Base-by-base conservation (phyloP, 495 filamentous ascomycete species). In the Saxophila tyrrhenica region DNA sequence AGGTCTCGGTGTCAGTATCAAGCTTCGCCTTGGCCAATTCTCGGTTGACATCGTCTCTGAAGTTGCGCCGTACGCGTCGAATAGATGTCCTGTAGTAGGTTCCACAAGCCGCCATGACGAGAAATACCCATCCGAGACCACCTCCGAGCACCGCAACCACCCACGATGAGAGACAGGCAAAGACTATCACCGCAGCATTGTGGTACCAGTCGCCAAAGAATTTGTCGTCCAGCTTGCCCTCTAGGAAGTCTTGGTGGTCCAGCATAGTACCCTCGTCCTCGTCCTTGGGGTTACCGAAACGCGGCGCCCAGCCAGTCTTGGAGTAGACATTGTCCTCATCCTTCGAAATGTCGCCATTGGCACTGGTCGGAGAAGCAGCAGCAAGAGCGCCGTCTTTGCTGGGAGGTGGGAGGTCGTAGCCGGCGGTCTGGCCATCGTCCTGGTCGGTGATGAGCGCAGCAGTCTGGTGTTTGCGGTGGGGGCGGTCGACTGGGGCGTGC, bases 131-230 rank as follows among this genome's bases (percentile, higher is more conserved):
- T 23, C 76, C 90, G 3, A 99, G 73, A 25, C 92, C 92, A 55
- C 91, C 91, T 47, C 92, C 94, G 10, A 97, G 72, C 9, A 89
- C 73, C 13, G 90, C 92, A 39, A 95, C 71, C 2, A 95, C 69
- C 90, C 91, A 99, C 1, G 91, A 95, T 22, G 80, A 73, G 22
- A 99, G 73, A 62, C 89, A 95, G 22, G 92, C 89, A 62, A 99
- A 96, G 42, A 87, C 74, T 59, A 99, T 96, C 52, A 97, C 74
- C 23, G 72, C 92, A 16, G 89, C 82, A 68, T 99, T 97, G 67
- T 97, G 89, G 67, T 96, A 97, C 92, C 92, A 99, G 63, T 96
- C 91, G 63, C 92, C 92, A 69, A 83, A 99, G 67, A 90, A 90
- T 63, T 89, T 86, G 59, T 99, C 92, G 21, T 88, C 79, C 20